These are phyloP conservation scores for Cinnamomum micranthum DNA, from an alignment of 164 flowering plant genomes.

Conservation along the genomic window DNA sequence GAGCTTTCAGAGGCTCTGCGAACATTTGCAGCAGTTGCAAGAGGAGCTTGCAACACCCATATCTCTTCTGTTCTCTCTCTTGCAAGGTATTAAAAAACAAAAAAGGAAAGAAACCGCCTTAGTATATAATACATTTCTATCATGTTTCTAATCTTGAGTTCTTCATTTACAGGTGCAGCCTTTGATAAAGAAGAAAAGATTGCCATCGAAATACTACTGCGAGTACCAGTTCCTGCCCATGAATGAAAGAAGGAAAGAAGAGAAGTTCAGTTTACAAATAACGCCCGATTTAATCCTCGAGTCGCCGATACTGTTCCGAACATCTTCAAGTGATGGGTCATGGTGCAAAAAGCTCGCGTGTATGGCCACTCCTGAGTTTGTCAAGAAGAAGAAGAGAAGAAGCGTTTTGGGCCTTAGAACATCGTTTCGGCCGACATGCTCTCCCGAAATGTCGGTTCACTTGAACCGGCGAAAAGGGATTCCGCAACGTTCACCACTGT, in stretches of 20 bases:
- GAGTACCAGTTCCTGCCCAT: conserved; percentile 48
- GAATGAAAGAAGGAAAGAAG: conserved; percentile 10
- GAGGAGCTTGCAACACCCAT: conserved; percentile 65
- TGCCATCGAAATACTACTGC: conserved; percentile 37
- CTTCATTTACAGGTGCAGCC: conserved; percentile 42
- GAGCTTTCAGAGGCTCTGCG: conserved; percentile 51
- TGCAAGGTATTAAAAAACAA: conserved; percentile 60
- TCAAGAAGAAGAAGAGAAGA: conserved; percentile 45
- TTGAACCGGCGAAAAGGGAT: conserved; percentile 64
- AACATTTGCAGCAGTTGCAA: conserved; percentile 67
- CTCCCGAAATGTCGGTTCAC: conserved; percentile 21
- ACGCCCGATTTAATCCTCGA: conserved; percentile 29
- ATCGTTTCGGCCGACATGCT: conserved; percentile 34
- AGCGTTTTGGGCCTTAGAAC: conserved; percentile 16
- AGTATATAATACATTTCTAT: conserved; percentile 10
- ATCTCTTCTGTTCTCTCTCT: conserved; percentile 65
- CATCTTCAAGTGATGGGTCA: conserved; percentile 16
- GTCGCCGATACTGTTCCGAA: conserved; percentile 18
- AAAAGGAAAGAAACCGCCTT: not conserved
- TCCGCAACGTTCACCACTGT: conserved; percentile 70
- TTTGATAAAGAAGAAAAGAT: conserved; percentile 39
- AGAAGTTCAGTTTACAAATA: conserved; percentile 23
- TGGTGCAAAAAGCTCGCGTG: conserved; percentile 32
- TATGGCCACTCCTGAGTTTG: conserved; percentile 63
- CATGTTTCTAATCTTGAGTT: not conserved